Evolutionary conservation across 352 stramenopile species (phyloP), one percentile per base, ranked within the genome.

Genomic region (Pythium sukuiense): DNA sequence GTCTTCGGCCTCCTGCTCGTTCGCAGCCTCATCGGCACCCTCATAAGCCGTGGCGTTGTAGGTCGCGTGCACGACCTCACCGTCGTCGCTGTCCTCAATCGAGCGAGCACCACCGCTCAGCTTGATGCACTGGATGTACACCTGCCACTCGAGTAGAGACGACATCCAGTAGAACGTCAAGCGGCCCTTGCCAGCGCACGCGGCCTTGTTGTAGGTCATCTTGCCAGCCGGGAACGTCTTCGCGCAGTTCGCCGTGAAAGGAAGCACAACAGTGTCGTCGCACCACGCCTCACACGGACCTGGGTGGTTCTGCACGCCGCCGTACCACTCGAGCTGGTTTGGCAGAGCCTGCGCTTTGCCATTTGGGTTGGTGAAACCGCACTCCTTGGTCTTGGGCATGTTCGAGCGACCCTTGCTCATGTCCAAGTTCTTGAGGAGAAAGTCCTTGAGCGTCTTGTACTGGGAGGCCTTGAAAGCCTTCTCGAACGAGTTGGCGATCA

Each of bases 121-220:
- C 48, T 32, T 60, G 13, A 60, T 45, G 35, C 64, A 70, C n/a
- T 70, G 11, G 9, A 49, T 72, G 70, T 89, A 88, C 56, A 89
- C 70, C 69, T 89, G 81, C 79, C 79, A 89, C 37, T 71, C 61
- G 16, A 69, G 65, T 46, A 87, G 76, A 66, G 83, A 77, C 11
- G 69, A 71, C 37, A 88, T 63, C 81, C 81, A 89, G 68, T 81
- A 86, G 54, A 84, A 78, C 8, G 73, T 80, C 11, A 87, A 67
- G 0, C 72, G 64, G 52, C 74, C 77, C 24, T 77, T 78, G 33
- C 64, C 61, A 53, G 43, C 65, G 48, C 77, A 86, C n/a, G 72
- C 65, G 18, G 77, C 70, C 18, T 63, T 73, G 54, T 83, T 66
- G 56, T 85, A 81, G 32, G 65, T 68, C 14, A 86, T 63, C 20